phyloP scores from a whole-genome alignment of 2,329 filamentous ascomycete species.

The Blastomyces silverae region DNA sequence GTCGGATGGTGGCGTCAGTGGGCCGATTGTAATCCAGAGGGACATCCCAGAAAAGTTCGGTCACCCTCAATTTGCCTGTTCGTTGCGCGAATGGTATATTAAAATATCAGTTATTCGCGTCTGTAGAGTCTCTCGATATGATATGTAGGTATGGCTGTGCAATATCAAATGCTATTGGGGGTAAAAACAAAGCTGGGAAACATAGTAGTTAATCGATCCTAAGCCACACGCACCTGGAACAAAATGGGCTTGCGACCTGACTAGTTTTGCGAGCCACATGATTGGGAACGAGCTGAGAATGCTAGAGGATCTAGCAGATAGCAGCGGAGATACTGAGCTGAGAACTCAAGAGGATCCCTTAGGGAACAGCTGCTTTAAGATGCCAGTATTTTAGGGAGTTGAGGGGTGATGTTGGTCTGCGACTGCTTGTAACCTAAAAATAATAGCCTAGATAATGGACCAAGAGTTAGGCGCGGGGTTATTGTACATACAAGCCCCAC shows the following conservation, averaged over 20 bases:
- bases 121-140: background rate
- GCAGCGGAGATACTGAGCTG: background rate
- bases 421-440: background rate
- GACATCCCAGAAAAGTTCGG: constrained; percentile 80
- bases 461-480: background rate
- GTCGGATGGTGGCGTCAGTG: constrained; percentile 54
- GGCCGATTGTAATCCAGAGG: constrained; percentile 69
- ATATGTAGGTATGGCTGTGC: background rate
- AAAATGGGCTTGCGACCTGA: constrained; percentile 35
- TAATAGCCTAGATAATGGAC: background rate
- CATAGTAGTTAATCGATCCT: background rate
- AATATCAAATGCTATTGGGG: background rate
- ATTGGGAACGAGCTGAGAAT: constrained; percentile 14
- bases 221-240: constrained; percentile 4
- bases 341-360: background rate
- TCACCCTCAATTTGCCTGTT: constrained; percentile 64
- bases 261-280: constrained; percentile 35
- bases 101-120: background rate
- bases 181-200: background rate
- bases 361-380: background rate
- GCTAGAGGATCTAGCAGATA: background rate
- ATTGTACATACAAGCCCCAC: no score
- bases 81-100: background rate
- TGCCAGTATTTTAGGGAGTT: background rate
- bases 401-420: background rate